phyloP scores from a whole-genome alignment of 2,329 filamentous ascomycete genomes.

The Calonectria honghensis region DNA sequence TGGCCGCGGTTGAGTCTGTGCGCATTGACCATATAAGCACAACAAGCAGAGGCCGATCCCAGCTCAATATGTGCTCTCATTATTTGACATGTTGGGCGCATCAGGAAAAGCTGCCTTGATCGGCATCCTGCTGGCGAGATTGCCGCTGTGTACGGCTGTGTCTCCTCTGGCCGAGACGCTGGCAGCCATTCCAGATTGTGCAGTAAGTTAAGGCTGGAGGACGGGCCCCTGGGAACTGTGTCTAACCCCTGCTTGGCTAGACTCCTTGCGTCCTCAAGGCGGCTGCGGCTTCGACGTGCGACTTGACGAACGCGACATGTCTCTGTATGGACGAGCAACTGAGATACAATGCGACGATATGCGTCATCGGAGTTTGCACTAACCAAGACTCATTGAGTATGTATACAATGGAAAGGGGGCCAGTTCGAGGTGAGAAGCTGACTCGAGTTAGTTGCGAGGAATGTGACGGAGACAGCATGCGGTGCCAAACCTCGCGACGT shows the following conservation, averaged over 20 bases:
- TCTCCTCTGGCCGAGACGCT: neutral
- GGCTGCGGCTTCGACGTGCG: neutral
- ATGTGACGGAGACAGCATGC: constrained; percentile 1
- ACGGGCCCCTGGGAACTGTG: too few relatives aligned
- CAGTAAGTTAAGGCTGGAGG: neutral
- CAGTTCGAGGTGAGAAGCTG: neutral
- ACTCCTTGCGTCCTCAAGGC: constrained; percentile 3
- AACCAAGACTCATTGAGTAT: neutral
- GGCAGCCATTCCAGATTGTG: neutral
- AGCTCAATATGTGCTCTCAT: constrained; percentile 8
- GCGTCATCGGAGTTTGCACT: neutral
- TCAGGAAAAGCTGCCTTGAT: neutral
- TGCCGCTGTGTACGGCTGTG: neutral
- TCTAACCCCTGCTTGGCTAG: neutral
- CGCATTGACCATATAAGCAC: constrained; percentile 21
- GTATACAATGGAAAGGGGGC: neutral
- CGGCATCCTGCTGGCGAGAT: neutral
- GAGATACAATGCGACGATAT: neutral
- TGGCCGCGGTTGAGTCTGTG: constrained; percentile 1
- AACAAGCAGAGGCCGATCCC: neutral
- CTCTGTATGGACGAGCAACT: neutral
- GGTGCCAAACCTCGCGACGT: neutral
- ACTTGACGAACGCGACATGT: constrained; percentile 3
- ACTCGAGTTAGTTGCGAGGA: constrained; percentile 1
- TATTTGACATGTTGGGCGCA: constrained; percentile 7